Base-by-base conservation (phyloP, 2,329 filamentous ascomycete species). In the Coleophoma cylindrospora region DNA sequence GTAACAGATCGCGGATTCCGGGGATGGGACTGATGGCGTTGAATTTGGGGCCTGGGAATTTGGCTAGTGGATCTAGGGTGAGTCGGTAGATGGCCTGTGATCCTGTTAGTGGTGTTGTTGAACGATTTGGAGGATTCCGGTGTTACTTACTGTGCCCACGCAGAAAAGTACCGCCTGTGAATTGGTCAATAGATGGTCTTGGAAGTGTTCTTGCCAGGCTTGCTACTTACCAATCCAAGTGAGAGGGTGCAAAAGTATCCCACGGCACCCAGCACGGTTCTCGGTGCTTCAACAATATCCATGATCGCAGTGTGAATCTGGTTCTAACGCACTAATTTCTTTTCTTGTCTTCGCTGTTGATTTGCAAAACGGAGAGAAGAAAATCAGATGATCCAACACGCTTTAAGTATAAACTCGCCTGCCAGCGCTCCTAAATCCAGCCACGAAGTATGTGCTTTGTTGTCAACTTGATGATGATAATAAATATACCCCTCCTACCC, bases 11-110 rank as follows among this genome's bases (percentile, higher is more conserved):
- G n/a, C n/a, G 12, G 40, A 43, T 43, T 15, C n/a, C 40, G 3
- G 40, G 40, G 19, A 43, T 43, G 12, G 40, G 40, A 17, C n/a
- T 43, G 5, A 43, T 17, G n/a, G 40, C 40, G 19, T 43, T 43
- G 40, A 41, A 32, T 32, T 32, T 27, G 15, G 38, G 27, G 15
- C 46, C 38, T 17, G 46, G 38, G 22, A 43, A 41, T 14, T 32
- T 48, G 34, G 46, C n/a, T 19, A 17, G 15, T 17, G 46, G 22
- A 43, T 41, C n/a, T 4, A 43, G 19, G 8, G n/a, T 17, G n/a
- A 22, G 27, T 36, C 43, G 43, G 70, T 68, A 6, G 54, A 50
- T 6, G 7, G 36, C 36, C 36, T 38, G 15, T 17, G 15, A 13
- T 10, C 9, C 9, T 27, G 27, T 27, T 27, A 27, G 27, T 27